These are phyloP conservation scores for Pseudohalonectria lignicola DNA, from an alignment of 2,329 filamentous ascomycete genomes.

Conservation along the genomic window DNA sequence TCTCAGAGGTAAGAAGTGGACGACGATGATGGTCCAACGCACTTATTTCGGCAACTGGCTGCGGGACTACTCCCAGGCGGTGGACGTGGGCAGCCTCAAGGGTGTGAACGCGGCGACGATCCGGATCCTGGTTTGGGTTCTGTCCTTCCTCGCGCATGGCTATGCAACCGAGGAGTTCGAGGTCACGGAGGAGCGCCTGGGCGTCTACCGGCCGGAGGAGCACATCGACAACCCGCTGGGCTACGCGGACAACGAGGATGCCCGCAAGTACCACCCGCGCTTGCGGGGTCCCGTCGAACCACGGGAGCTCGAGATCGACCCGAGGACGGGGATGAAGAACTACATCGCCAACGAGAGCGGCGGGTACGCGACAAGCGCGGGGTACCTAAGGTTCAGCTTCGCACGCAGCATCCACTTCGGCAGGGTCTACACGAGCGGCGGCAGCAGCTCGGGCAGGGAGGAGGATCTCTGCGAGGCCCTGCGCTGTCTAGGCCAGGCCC, in stretches of 20 bases:
- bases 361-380: conserved; percentile 80
- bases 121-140: conserved; percentile 66
- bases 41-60: conserved; percentile 85
- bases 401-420: conserved; percentile 67
- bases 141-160: conserved; percentile 72
- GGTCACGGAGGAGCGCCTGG: conserved; percentile 68
- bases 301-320: conserved; percentile 63
- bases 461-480: conserved; percentile 73
- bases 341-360: conserved; percentile 91
- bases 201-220: conserved; percentile 69
- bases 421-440: conserved; percentile 59
- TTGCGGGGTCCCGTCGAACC: conserved; percentile 69
- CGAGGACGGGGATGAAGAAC: conserved; percentile 91
- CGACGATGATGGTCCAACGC: conserved; percentile 63
- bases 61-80: conserved; percentile 73
- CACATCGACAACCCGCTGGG: conserved; percentile 70
- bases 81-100: conserved; percentile 72
- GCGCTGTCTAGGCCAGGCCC: conserved; percentile 62
- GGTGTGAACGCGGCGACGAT: conserved; percentile 70
- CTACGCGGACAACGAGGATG: conserved; percentile 80
- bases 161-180: conserved; percentile 83
- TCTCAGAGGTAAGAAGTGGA: conserved; percentile 76
- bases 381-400: conserved; percentile 70
- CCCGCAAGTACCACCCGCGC: conserved; percentile 68
- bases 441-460: conserved; percentile 52